Evolutionary conservation across 352 stramenopile genomes (phyloP).

Genomic region (Globisporangium cylindrosporum): DNA sequence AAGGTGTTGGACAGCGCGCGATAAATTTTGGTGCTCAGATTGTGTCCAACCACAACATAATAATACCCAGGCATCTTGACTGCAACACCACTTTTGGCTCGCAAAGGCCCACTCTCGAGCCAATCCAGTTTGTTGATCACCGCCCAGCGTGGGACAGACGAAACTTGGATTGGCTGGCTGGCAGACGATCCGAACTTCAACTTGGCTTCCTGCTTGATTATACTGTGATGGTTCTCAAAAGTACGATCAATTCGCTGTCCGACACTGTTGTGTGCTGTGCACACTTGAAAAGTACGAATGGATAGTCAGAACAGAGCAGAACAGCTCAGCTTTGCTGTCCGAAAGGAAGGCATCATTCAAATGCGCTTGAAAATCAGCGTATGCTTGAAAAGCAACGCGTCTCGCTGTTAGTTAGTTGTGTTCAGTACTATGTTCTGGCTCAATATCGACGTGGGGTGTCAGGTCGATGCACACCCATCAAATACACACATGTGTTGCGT

Average conservation of each 20-base stretch:
- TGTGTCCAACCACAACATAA: too few species aligned
- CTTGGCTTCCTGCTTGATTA: neutral
- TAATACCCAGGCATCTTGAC: neutral
- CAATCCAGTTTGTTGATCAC: neutral
- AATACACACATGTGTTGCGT: neutral
- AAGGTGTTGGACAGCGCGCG: neutral
- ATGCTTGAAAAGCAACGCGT: neutral
- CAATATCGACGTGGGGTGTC: neutral
- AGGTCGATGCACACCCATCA: neutral
- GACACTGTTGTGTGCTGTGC: neutral
- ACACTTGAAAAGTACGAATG: neutral
- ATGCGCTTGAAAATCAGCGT: neutral
- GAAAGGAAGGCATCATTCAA: neutral
- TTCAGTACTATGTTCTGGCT: neutral
- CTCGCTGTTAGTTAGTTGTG: too few species aligned
- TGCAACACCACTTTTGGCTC: neutral
- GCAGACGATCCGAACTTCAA: constrained; percentile 4
- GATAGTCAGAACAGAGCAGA: neutral
- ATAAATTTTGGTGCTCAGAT: neutral
- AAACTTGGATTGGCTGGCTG: neutral
- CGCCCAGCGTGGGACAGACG: neutral
- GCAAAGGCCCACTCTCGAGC: neutral
- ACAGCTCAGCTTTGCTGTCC: neutral
- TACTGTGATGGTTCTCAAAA: neutral
- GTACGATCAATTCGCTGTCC: neutral